A percentile compares a stretch with the other conserved stretches of the same genome.
phyloP scores from a whole-genome alignment of 257 asterid species.

The Plantago ovata region DNA sequence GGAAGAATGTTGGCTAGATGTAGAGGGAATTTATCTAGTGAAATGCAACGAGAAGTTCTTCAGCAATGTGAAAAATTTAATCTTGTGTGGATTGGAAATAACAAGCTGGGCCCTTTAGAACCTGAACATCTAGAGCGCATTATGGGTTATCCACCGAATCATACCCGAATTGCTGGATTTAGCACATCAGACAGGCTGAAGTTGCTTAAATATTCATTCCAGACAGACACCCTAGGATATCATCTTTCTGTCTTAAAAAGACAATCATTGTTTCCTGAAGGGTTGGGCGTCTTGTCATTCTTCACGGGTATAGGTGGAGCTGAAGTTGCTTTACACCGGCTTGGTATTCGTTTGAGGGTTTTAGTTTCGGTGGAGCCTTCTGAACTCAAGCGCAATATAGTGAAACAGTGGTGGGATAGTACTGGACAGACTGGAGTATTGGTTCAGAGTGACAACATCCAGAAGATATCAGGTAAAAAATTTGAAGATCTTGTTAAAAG shows the following conservation, averaged over 20 bases:
- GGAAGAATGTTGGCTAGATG: slow-evolving; percentile 42
- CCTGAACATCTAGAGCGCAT: slow-evolving; percentile 66
- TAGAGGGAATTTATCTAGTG: slow-evolving; percentile 43
- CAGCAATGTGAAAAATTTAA: slow-evolving; percentile 46
- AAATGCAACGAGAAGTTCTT: slow-evolving; percentile 50
- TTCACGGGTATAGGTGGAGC: slow-evolving; percentile 79
- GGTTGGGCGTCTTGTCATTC: slow-evolving; percentile 59
- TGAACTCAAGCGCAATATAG: slow-evolving; percentile 48
- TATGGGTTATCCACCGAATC: slow-evolving; percentile 69
- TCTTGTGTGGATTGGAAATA: slow-evolving; percentile 67
- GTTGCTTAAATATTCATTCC: slow-evolving; percentile 54
- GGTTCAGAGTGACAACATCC: slow-evolving; percentile 61
- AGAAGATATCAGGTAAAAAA: slow-evolving; percentile 36
- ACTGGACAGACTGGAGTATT: slow-evolving; percentile 63
- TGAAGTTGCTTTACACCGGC: slow-evolving; percentile 68
- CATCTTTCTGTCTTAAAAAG: slow-evolving; percentile 59
- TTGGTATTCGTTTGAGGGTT: slow-evolving; percentile 61
- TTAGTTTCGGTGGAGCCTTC: slow-evolving; percentile 66
- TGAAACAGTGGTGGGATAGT: slow-evolving; percentile 84
- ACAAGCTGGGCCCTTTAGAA: slow-evolving; percentile 49
- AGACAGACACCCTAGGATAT: slow-evolving; percentile 73
- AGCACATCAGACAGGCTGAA: slow-evolving; percentile 51
- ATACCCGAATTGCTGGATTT: slow-evolving; percentile 50
- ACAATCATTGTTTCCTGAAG: slow-evolving; percentile 40
- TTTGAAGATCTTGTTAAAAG: slow-evolving; percentile 47